A percentile compares a stretch with the other conserved stretches of the same genome.
phyloP scores from a whole-genome alignment of 768 basidiomycete species.

The Mycena rebaudengoi region DNA sequence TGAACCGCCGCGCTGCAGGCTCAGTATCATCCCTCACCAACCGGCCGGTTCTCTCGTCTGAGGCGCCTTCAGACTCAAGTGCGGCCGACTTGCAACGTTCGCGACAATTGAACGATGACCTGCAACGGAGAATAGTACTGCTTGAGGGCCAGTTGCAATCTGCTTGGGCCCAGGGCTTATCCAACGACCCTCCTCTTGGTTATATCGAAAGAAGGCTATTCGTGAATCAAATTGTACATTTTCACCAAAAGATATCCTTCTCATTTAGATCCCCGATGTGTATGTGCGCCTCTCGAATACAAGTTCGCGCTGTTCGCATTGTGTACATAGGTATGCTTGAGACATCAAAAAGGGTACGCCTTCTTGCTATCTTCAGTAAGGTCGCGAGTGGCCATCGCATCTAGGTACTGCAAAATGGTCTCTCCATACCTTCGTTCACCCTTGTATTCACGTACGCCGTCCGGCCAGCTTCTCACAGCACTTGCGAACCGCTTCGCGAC shows the following conservation, averaged over 20 bases:
- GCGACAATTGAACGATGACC: constrained; percentile 1
- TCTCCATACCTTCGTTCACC: constrained; percentile 42
- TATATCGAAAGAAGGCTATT: no score
- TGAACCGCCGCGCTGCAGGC: neutral
- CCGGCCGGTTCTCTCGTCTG: neutral
- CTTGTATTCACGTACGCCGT: constrained; percentile 64
- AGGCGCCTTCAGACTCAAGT: neutral
- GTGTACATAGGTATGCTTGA: neutral
- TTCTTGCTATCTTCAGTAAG: neutral
- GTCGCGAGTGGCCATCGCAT: constrained; percentile 35
- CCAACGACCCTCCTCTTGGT: constrained; percentile 11
- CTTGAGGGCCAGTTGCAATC: constrained; percentile 15
- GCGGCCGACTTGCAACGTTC: constrained; percentile 1
- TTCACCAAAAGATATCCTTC: no score
- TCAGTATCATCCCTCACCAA: neutral
- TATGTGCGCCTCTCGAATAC: no score
- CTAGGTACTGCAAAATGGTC: constrained; percentile 47
- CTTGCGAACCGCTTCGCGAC: constrained; percentile 70
- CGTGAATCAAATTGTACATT: no score
- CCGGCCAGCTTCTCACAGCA: constrained; percentile 72
- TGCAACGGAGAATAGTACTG: constrained; percentile 3
- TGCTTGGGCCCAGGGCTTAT: constrained; percentile 12
- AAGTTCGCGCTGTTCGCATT: no score
- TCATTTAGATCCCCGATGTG: no score
- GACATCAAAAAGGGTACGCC: constrained; percentile 18